Conservation (phyloP, 345 rosid genomes). For the Camelina sativa region DNA sequence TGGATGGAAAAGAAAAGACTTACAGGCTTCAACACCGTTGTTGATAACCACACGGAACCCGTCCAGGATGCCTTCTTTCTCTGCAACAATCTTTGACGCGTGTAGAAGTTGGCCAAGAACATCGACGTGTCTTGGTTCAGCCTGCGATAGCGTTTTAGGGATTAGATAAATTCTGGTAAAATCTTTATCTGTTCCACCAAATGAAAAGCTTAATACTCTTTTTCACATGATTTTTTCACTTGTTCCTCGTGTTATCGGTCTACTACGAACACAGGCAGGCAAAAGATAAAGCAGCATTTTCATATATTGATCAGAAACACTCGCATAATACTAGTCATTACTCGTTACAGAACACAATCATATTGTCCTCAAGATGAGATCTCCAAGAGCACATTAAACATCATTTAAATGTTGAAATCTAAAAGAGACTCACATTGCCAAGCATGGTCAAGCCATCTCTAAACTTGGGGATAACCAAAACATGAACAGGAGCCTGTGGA, state of each 20-base stretch:
- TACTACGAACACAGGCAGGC: neutral
- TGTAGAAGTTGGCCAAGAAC: conserved; percentile 77
- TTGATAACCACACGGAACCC: conserved; percentile 95
- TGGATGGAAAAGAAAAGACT: conserved; percentile 43
- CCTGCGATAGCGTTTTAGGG: conserved; percentile 46
- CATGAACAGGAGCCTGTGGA: conserved; percentile 95
- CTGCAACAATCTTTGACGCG: conserved; percentile 88
- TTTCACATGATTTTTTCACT: neutral
- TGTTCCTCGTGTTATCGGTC: neutral
- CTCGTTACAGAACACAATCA: conserved; percentile 1
- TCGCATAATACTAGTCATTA: neutral
- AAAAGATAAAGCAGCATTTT: conserved; percentile 1
- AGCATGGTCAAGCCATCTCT: conserved; percentile 83
- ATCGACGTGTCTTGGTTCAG: conserved; percentile 74
- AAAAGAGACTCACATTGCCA: conserved; percentile 55
- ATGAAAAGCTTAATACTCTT: neutral
- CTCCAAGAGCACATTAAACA: neutral
- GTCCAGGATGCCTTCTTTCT: conserved; percentile 83
- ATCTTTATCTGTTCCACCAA: neutral
- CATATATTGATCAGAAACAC: conserved; percentile 4
- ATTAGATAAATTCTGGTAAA: neutral
- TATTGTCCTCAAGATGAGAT: conserved; percentile 6
- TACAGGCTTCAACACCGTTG: conserved; percentile 80
- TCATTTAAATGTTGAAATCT: too few species aligned
- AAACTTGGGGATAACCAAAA: conserved; percentile 79